phyloP scores from a whole-genome alignment of 441 rosid species.

The Mallotus repandus region DNA sequence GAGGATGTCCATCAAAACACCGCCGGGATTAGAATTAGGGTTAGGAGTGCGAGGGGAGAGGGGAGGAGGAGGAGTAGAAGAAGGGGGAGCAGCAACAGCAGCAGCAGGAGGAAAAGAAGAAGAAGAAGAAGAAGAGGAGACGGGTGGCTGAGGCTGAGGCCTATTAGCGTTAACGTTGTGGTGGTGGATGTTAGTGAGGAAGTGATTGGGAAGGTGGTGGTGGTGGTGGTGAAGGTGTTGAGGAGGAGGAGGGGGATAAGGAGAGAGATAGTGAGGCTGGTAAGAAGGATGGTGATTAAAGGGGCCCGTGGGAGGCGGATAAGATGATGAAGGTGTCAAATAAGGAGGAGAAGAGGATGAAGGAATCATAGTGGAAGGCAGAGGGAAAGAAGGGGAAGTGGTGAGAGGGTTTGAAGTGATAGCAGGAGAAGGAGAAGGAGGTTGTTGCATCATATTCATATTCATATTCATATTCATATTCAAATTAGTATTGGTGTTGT shows the following conservation, averaged over 20 bases:
- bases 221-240: slow-evolving; percentile 25
- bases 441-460: slow-evolving; percentile 6
- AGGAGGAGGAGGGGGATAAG: slow-evolving; percentile 35
- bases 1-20: slow-evolving; percentile 40
- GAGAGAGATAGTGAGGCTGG: slow-evolving; percentile 36
- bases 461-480: slow-evolving; percentile 17
- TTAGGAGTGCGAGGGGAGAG: slow-evolving; percentile 21
- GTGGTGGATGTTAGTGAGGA: slow-evolving; percentile 25
- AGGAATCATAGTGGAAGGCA: slow-evolving; percentile 28
- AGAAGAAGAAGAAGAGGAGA: too few relatives aligned
- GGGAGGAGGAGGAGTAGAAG: not conserved
- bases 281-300: slow-evolving; percentile 34
- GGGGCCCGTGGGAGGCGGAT: slow-evolving; percentile 54
- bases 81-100: too few relatives aligned
- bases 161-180: slow-evolving; percentile 17
- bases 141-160: slow-evolving; percentile 21
- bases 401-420: slow-evolving; percentile 22
- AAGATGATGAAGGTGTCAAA: slow-evolving; percentile 51
- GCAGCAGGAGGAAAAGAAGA: too few relatives aligned
- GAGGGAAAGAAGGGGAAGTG: slow-evolving; percentile 42
- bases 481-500: not conserved
- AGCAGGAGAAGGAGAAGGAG: slow-evolving; percentile 10
- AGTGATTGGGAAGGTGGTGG: slow-evolving; percentile 26
- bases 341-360: slow-evolving; percentile 26
- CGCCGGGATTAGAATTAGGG: slow-evolving; percentile 32